Evolutionary conservation across 768 basidiomycete species (phyloP).

Genomic region (Suillus subaureus): DNA sequence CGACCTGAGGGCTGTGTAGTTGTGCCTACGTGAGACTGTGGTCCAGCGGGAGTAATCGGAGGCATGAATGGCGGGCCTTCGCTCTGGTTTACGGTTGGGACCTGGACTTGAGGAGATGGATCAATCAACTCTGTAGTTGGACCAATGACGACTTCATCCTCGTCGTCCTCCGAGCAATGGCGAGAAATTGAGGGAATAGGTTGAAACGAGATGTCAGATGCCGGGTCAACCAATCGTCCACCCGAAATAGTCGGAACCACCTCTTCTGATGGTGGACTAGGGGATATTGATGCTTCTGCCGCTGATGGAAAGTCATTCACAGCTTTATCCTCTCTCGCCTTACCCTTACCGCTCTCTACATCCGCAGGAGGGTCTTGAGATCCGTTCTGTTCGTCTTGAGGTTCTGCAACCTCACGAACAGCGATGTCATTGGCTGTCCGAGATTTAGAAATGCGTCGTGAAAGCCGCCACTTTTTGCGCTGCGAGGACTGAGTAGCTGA

Average conservation of each 20-base stretch:
- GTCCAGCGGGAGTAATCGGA: slow-evolving; percentile 9
- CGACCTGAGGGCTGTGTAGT: slow-evolving; percentile 28
- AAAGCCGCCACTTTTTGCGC: slow-evolving; percentile 33
- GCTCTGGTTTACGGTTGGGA: slow-evolving; percentile 14
- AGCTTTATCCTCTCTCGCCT: slow-evolving; percentile 25
- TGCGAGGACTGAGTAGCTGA: slow-evolving; percentile 6
- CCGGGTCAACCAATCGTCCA: slow-evolving; percentile 19
- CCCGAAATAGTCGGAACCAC: slow-evolving; percentile 6
- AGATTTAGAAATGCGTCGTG: slow-evolving; percentile 36
- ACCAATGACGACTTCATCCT: slow-evolving; percentile 26
- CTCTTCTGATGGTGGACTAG: slow-evolving; percentile 4
- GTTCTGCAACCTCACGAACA: slow-evolving; percentile 21
- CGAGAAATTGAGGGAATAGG: not conserved
- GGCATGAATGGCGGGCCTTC: slow-evolving; percentile 17
- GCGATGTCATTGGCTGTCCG: slow-evolving; percentile 19
- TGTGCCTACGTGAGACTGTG: slow-evolving; percentile 25
- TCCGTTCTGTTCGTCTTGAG: slow-evolving; percentile 29
- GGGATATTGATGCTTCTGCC: slow-evolving; percentile 1
- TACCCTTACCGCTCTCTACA: slow-evolving; percentile 34
- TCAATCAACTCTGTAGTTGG: slow-evolving; percentile 17
- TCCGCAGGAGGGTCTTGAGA: slow-evolving; percentile 28
- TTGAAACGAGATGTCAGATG: not conserved
- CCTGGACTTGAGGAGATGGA: slow-evolving; percentile 10
- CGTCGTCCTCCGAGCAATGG: slow-evolving; percentile 10
- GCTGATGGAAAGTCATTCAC: not conserved